A percentile compares a stretch with the other conserved stretches of the same genome.
Evolutionary conservation across 164 flowering plant genomes (phyloP).

Genomic region (Chloranthus sessilifolius): DNA sequence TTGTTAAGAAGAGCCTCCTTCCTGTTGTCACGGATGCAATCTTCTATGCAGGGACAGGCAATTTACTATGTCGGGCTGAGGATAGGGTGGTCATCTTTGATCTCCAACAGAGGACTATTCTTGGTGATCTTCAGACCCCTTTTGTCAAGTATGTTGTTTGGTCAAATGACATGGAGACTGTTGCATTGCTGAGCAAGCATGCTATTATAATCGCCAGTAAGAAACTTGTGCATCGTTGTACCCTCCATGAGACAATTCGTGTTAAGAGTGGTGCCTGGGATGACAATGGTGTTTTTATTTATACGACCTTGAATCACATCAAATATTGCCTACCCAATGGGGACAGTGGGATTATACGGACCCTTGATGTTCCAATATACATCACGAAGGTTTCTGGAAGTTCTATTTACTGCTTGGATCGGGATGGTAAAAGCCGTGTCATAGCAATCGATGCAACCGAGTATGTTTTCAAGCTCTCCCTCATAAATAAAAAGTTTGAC

Average conservation of each 20-base stretch:
- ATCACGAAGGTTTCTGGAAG: constrained; percentile 73
- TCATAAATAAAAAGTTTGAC: constrained; percentile 64
- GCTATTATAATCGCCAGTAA: constrained; percentile 78
- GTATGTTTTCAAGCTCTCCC: constrained; percentile 59
- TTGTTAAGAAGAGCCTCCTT: constrained; percentile 63
- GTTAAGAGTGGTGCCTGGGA: constrained; percentile 95
- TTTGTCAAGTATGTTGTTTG: constrained; percentile 78
- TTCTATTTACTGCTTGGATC: constrained; percentile 60
- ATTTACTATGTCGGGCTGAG: constrained; percentile 73
- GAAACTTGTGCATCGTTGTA: constrained; percentile 78
- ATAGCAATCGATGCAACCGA: constrained; percentile 83
- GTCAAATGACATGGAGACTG: constrained; percentile 90
- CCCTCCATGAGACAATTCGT: constrained; percentile 90
- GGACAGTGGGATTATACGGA: constrained; percentile 68
- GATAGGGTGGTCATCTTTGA: constrained; percentile 82
- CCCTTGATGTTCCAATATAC: constrained; percentile 69
- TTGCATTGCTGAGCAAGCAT: constrained; percentile 92
- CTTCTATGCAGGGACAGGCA: constrained; percentile 89
- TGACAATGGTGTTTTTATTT: constrained; percentile 84
- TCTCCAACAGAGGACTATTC: constrained; percentile 75
- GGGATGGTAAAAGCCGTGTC: constrained; percentile 59
- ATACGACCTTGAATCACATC: constrained; percentile 80
- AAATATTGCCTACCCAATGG: constrained; percentile 93
- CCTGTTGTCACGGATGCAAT: constrained; percentile 73
- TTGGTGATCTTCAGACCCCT: constrained; percentile 86